A percentile compares a stretch with the other conserved stretches of the same genome.
Conservation (phyloP, 2,329 filamentous ascomycete species). For the Teratosphaeria pseudoeucalypti region DNA sequence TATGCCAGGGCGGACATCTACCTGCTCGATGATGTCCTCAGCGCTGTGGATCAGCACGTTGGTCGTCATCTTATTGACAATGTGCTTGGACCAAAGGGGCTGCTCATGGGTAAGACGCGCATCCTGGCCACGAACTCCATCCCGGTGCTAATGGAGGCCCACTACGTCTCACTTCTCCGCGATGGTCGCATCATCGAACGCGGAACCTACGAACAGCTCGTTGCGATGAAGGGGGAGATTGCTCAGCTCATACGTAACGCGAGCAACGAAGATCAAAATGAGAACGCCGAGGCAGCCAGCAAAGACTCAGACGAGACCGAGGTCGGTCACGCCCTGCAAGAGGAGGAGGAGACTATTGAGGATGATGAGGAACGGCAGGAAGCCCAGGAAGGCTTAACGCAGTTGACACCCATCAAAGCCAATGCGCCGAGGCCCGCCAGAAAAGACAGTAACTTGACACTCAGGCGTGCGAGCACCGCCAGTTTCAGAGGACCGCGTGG, state of each 20-base stretch:
- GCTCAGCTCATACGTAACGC: constrained; percentile 72
- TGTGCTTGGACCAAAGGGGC: constrained; percentile 74
- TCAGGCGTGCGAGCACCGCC: constrained; percentile 82
- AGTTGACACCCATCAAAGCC: constrained; percentile 63
- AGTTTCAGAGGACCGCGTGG: constrained; percentile 80
- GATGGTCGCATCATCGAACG: constrained; percentile 76
- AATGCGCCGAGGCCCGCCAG: constrained; percentile 43
- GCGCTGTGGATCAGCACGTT: constrained; percentile 96
- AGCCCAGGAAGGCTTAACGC: constrained; percentile 60
- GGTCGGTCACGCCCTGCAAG: constrained; percentile 13
- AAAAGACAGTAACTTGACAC: constrained; percentile 60
- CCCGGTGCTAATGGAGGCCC: constrained; percentile 75
- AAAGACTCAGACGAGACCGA: constrained; percentile 35
- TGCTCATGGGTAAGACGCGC: constrained; percentile 76
- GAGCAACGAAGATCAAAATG: constrained; percentile 39
- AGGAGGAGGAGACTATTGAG: constrained; percentile 34
- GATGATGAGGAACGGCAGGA: constrained; percentile 47
- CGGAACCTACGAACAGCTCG: constrained; percentile 80
- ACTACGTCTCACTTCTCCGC: constrained; percentile 76
- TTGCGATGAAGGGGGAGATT: constrained; percentile 89
- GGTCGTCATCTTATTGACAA: constrained; percentile 90
- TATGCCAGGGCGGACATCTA: constrained; percentile 97
- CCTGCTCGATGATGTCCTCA: constrained; percentile 84
- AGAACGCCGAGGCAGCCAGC: constrained; percentile 11
- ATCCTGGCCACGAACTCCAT: constrained; percentile 94